A percentile compares a stretch with the other conserved stretches of the same genome.
phyloP scores from a whole-genome alignment of 257 asterid genomes.

The Fraxinus anomala region DNA sequence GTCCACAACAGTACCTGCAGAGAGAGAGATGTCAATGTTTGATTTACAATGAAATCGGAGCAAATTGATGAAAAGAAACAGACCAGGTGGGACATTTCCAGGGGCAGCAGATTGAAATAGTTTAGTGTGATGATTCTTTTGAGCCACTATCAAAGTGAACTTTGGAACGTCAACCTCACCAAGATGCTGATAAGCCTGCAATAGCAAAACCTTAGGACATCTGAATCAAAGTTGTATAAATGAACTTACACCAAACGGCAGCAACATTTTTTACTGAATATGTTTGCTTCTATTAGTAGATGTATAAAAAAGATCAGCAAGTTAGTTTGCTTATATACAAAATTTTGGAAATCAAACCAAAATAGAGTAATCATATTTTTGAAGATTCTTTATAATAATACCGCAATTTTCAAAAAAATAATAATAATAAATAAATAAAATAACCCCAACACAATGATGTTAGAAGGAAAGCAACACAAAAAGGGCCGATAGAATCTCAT shows the following conservation, averaged over 20 bases:
- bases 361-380: not conserved
- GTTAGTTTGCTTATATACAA: not conserved
- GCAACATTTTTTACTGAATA: not conserved
- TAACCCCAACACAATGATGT: not conserved
- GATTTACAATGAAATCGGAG: constrained; percentile 12
- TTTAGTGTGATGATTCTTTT: constrained; percentile 82
- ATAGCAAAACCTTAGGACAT: constrained; percentile 18
- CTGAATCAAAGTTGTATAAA: constrained; percentile 3
- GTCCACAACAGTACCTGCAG: constrained; percentile 85
- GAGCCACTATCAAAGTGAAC: constrained; percentile 84
- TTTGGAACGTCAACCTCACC: constrained; percentile 76
- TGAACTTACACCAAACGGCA: not conserved
- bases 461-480: not conserved
- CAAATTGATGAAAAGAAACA: constrained; percentile 25
- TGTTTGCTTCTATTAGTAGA: not conserved
- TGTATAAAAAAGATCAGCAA: not conserved
- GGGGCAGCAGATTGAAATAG: constrained; percentile 69
- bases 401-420: not conserved
- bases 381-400: not conserved
- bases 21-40: constrained; percentile 16
- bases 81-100: constrained; percentile 86
- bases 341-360: constrained; percentile 8
- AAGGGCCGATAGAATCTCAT: constrained; percentile 24
- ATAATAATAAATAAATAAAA: too few species aligned
- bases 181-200: constrained; percentile 82